phyloP scores from a whole-genome alignment of 2,329 filamentous ascomycete species.

The Salinomyces thailandicus region DNA sequence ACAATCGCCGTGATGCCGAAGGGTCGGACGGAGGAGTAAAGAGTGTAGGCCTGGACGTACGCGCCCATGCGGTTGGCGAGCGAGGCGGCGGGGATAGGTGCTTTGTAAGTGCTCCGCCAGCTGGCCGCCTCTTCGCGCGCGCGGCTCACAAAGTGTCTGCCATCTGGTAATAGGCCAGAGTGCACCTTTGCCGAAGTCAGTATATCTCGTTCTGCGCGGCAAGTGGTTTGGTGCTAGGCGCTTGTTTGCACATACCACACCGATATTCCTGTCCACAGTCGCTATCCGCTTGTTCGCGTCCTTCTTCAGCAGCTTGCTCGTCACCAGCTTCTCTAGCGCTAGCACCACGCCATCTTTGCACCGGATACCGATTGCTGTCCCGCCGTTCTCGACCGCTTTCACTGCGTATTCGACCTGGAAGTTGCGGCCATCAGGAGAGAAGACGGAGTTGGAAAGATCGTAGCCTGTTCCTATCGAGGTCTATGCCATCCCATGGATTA shows the following conservation, averaged over 20 bases:
- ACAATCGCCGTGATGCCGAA: conserved; percentile 95
- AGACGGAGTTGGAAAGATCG: conserved; percentile 98
- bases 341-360: conserved; percentile 96
- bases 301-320: conserved; percentile 88
- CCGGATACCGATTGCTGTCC: conserved; percentile 89
- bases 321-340: conserved; percentile 91
- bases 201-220: too few species aligned
- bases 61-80: conserved; percentile 88
- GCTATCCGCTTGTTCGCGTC: conserved; percentile 96
- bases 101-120: conserved; percentile 92
- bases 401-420: conserved; percentile 98
- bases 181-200: conserved; percentile 61
- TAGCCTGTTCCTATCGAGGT: conserved; percentile 99
- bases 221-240: too few species aligned
- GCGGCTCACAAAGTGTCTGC: conserved; percentile 86
- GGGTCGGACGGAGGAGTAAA: conserved; percentile 91
- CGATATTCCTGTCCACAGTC: conserved; percentile 85
- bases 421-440: conserved; percentile 96
- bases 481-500: too few species aligned
- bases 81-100: conserved; percentile 77
- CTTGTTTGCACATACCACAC: conserved; percentile 56
- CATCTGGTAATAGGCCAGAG: conserved; percentile 88
- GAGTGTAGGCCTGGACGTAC: conserved; percentile 93
- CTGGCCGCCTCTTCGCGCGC: conserved; percentile 85
- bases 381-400: conserved; percentile 96